Conservation (phyloP, 2,329 filamentous ascomycete genomes). For the Fusarium graminum region DNA sequence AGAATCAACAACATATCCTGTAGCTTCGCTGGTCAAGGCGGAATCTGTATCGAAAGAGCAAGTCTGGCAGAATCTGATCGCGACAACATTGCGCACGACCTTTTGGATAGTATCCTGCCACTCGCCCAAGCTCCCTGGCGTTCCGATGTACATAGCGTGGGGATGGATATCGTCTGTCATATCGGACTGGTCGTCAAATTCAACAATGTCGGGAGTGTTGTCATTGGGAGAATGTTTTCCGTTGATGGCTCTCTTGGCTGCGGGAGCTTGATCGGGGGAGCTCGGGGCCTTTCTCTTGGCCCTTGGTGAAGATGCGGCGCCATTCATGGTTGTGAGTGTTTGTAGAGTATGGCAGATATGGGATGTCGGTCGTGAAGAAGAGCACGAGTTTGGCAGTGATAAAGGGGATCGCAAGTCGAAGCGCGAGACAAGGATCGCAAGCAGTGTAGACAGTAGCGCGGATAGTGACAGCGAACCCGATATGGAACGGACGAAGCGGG, state of each 20-base stretch:
- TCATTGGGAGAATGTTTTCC: slow-evolving; percentile 64
- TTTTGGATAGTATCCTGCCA: slow-evolving; percentile 97
- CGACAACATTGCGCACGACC: slow-evolving; percentile 95
- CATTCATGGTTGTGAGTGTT: slow-evolving; percentile 58
- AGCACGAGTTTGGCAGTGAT: slow-evolving; percentile 12
- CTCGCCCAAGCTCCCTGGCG: slow-evolving; percentile 66
- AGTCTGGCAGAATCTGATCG: slow-evolving; percentile 99
- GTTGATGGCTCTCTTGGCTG: slow-evolving; percentile 57
- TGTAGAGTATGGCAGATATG: slow-evolving; percentile 14
- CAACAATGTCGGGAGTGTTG: slow-evolving; percentile 61
- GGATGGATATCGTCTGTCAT: slow-evolving; percentile 57
- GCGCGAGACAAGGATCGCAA: slow-evolving; percentile 40
- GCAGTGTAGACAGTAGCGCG: slow-evolving; percentile 34
- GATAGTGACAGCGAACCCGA: slow-evolving; percentile 48
- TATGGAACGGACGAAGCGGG: slow-evolving; percentile 28
- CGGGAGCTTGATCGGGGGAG: slow-evolving; percentile 55
- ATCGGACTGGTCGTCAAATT: slow-evolving; percentile 59
- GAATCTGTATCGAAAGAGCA: slow-evolving; percentile 98
- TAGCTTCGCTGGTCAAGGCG: slow-evolving; percentile 93
- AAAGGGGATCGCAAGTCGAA: slow-evolving; percentile 32
- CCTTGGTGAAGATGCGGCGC: slow-evolving; percentile 56
- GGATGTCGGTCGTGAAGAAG: slow-evolving; percentile 23
- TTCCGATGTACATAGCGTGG: slow-evolving; percentile 54
- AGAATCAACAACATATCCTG: slow-evolving; percentile 96
- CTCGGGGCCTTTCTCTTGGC: slow-evolving; percentile 67